Conservation (phyloP, 108 stramenopile genomes). For the Craspedostauros australis region DNA sequence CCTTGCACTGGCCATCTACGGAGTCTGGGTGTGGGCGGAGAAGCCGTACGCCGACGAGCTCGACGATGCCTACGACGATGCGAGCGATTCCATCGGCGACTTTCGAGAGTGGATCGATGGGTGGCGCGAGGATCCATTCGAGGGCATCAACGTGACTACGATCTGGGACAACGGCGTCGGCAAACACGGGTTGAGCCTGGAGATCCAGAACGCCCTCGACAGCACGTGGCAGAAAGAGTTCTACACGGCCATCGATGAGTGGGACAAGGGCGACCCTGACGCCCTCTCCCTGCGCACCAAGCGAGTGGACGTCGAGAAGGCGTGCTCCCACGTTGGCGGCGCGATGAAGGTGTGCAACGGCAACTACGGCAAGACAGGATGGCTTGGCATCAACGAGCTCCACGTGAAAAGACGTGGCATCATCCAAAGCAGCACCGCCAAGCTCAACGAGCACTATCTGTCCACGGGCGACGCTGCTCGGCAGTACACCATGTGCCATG, state of each 20-base stretch:
- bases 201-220: slow-evolving; percentile 43
- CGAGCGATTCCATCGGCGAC: too few relatives aligned
- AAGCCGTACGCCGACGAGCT: too few relatives aligned
- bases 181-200: slow-evolving; percentile 33
- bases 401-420: not conserved
- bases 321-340: slow-evolving; percentile 26
- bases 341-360: slow-evolving; percentile 62
- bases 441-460: slow-evolving; percentile 54
- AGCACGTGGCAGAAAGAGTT: slow-evolving; percentile 39
- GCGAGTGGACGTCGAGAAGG: too few relatives aligned
- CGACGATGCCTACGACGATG: too few relatives aligned
- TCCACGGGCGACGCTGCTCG: slow-evolving; percentile 28
- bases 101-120: too few relatives aligned
- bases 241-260: slow-evolving; percentile 31
- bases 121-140: slow-evolving; percentile 35
- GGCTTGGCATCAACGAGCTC: slow-evolving; percentile 12
- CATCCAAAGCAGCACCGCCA: slow-evolving; percentile 33
- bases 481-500: slow-evolving; percentile 34
- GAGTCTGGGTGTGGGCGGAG: too few relatives aligned
- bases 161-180: slow-evolving; percentile 40
- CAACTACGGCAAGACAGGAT: slow-evolving; percentile 5
- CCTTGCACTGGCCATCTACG: too few relatives aligned
- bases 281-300: slow-evolving; percentile 41
- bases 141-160: slow-evolving; percentile 52
- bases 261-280: slow-evolving; percentile 59